Evolutionary conservation across 129 eudicot genomes (phyloP), one percentile per base, ranked within the genome.

Genomic region (Artemisia annua): DNA sequence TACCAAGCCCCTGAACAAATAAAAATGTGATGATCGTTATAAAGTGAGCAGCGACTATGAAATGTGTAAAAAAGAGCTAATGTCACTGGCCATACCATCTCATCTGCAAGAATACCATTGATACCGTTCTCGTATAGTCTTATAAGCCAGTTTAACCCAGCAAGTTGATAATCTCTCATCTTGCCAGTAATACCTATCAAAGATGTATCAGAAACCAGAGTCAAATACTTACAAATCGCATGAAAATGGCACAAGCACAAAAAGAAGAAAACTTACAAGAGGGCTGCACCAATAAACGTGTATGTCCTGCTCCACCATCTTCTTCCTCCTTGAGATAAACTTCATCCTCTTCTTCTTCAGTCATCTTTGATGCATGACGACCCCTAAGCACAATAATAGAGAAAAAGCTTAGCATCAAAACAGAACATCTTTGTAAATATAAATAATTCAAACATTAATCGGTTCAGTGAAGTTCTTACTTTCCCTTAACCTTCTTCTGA

Each of bases 101-200:
- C 99, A 80, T 95, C 99, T 11, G 99, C 99, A 75, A 95, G 97
- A 20, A 95, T 95, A 56, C 97, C 99, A 78, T 95, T 95, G 48
- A 95, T 95, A 32, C 99, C 99, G 76, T 95, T 95, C 74, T 95
- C 99, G 44, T 95, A 95, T 24, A 95, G 75, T 71, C 99, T 71
- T 26, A 95, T 95, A 63, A 95, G 81, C 99, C 99, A 95, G 71
- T 95, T 95, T 49, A 95, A 81, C n/a, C 99, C 99, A 79, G 99
- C 99, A 80, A 95, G 97, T 76, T 95, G 99, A 77, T 90, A 95
- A 77, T 95, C 99, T 85, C 99, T 88, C 99, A 95, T 95, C 85
- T 95, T 95, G 17, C 99, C 99, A 39, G 87, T 95, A 78, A 95
- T 95, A 54, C 99, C 97, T 95, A 82, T 59, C 55, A 54, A 17